phyloP scores from a whole-genome alignment of 768 basidiomycete genomes.

The Auriculariales sp. region DNA sequence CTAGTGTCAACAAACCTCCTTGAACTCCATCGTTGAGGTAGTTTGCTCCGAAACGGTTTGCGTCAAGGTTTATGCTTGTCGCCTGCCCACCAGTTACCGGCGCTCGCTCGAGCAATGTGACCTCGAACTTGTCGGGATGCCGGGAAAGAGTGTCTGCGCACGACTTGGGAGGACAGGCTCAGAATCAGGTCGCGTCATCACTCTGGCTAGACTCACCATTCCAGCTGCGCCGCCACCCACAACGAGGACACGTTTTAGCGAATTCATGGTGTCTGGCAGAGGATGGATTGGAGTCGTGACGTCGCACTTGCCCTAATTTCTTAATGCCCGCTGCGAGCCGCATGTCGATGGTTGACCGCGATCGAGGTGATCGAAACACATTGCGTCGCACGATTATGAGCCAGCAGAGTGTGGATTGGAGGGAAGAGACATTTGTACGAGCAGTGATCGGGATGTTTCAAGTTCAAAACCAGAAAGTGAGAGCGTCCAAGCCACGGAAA shows the following conservation, averaged over 20 bases:
- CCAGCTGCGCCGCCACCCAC: not conserved
- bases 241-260: not conserved
- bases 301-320: too few species aligned
- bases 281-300: not conserved
- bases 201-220: not conserved
- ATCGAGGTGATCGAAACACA: too few species aligned
- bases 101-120: slow-evolving; percentile 19
- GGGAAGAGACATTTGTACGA: too few species aligned
- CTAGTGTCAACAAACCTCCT: not conserved
- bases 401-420: too few species aligned
- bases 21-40: slow-evolving; percentile 23
- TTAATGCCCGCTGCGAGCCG: too few species aligned
- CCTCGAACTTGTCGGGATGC: slow-evolving; percentile 17
- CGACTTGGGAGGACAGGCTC: slow-evolving; percentile 12
- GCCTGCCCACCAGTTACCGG: slow-evolving; percentile 18
- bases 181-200: not conserved
- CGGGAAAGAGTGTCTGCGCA: slow-evolving; percentile 20
- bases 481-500: too few species aligned
- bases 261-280: not conserved
- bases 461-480: too few species aligned
- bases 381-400: too few species aligned
- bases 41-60: slow-evolving; percentile 16
- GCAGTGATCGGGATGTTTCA: too few species aligned
- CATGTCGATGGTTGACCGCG: too few species aligned
- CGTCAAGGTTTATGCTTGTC: slow-evolving; percentile 19